Base-by-base conservation (phyloP, 495 filamentous ascomycete species). In the Trichoderma gamsii region DNA sequence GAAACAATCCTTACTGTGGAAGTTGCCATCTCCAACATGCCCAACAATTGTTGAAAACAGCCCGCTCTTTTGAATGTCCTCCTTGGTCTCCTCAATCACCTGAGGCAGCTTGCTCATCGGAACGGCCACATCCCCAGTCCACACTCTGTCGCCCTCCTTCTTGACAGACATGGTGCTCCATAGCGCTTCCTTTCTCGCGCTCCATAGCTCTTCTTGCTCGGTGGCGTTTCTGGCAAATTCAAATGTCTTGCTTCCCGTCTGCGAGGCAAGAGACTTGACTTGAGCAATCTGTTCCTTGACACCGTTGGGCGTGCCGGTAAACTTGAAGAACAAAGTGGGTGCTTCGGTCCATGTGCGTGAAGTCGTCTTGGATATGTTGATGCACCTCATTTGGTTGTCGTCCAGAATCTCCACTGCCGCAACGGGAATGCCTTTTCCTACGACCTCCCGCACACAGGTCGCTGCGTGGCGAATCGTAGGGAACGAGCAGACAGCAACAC, bases 261-360 rank as follows among this genome's bases (percentile, higher is more conserved):
- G 65, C 71, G 86, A 84, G 8, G 91, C 88, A 25, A 96, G 80
- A 65, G 80, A 79, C 73, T 85, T 85, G 2, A 96, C 92, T 64
- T 90, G 79, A 38, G 79, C 78, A 66, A 97, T 86, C 76, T 96
- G 92, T 78, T 97, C 93, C 73, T 92, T 91, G 23, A 97, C 92
- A 7, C 85, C 85, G 4, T 79, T 79, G 0, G 81, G 82, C 0
- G 92, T 95, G 41, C 93, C 92, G 18, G 86, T 85, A 77, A 97
- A 98, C 74, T 97, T 97, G 85, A 98, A 95, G 79, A 98, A 97
- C 4, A 98, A 79, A 4, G 94, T 97, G 5, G 94, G 93, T 21
- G 86, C 86, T 69, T 90, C 88, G 69, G 84, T 86, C 91, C 93
- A 97, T 11, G 73, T 75, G 65, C 88, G 87, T 8, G 82, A 80